Evolutionary conservation across 768 basidiomycete genomes (phyloP).

Genomic region (Peribolospora kevripleyi): DNA sequence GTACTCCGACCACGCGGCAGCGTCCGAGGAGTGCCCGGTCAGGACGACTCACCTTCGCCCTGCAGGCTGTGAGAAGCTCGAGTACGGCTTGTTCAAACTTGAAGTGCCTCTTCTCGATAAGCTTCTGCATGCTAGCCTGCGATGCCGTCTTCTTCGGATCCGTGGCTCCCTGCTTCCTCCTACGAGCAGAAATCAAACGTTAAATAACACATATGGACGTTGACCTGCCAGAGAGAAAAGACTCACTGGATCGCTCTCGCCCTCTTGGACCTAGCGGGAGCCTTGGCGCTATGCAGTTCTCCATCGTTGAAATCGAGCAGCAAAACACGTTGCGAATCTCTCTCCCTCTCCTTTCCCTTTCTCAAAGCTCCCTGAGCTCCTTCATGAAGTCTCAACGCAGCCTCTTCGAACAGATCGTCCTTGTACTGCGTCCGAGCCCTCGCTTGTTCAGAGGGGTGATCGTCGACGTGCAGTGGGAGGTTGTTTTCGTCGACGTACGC

Average conservation of each 20-base stretch:
- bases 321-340: conserved; percentile 29
- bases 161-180: conserved; percentile 8
- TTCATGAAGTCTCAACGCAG: no score
- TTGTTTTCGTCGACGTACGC: conserved; percentile 48
- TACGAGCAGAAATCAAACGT: not conserved
- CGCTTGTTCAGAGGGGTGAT: no score
- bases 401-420: no score
- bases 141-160: conserved; percentile 19
- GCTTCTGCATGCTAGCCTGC: conserved; percentile 36
- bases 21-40: no score
- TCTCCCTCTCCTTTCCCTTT: conserved; percentile 11
- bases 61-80: conserved; percentile 28
- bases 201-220: conserved; percentile 10
- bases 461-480: conserved; percentile 29
- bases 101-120: conserved; percentile 45
- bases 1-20: no score
- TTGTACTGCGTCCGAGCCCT: no score
- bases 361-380: conserved; percentile 4
- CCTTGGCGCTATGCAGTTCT: conserved; percentile 19
- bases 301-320: conserved; percentile 27
- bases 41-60: conserved; percentile 9
- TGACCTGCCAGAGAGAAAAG: conserved; percentile 5
- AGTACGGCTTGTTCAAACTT: conserved; percentile 40
- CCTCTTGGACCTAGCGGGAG: conserved; percentile 9
- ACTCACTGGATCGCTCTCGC: conserved; percentile 7